These are phyloP conservation scores for Russula brevipes DNA, from an alignment of 768 basidiomycete species.

Conservation along the genomic window DNA sequence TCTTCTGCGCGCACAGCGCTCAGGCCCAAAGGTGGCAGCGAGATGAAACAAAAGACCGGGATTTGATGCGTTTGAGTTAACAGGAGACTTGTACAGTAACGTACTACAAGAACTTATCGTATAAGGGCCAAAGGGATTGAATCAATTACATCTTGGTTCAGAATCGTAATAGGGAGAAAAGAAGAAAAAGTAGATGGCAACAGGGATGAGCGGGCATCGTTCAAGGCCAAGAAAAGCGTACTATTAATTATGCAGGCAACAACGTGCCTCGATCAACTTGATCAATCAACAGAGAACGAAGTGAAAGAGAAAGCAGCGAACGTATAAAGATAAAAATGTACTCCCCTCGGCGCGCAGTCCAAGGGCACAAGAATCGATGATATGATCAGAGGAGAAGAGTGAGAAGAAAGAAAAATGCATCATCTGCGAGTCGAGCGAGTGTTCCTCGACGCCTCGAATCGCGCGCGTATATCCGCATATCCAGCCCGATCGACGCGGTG, in stretches of 20 bases:
- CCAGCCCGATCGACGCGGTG: conserved; percentile 73
- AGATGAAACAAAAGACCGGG: not conserved
- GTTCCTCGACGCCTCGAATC: conserved; percentile 22
- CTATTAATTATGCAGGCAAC: not conserved
- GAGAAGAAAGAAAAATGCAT: not conserved
- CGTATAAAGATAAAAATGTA: not conserved
- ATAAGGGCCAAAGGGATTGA: not conserved
- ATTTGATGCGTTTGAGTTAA: not conserved
- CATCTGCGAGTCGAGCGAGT: conserved; percentile 22
- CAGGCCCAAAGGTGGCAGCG: too few relatives aligned
- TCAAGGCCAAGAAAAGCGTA: not conserved
- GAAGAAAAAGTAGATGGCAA: not conserved
- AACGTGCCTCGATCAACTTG: not conserved
- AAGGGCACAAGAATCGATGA: not conserved
- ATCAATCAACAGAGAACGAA: not conserved
- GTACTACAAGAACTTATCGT: conserved; percentile 17
- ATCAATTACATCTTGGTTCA: conserved; percentile 10
- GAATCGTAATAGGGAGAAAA: not conserved
- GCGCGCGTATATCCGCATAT: conserved; percentile 35
- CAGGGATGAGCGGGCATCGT: not conserved
- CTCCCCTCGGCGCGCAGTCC: not conserved
- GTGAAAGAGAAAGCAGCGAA: not conserved
- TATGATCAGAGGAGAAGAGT: not conserved
- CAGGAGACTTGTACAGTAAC: conserved; percentile 11
- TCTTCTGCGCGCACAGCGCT: too few relatives aligned